Conservation (phyloP, 2,329 filamentous ascomycete genomes). For the Tolypocladium pustulatum region DNA sequence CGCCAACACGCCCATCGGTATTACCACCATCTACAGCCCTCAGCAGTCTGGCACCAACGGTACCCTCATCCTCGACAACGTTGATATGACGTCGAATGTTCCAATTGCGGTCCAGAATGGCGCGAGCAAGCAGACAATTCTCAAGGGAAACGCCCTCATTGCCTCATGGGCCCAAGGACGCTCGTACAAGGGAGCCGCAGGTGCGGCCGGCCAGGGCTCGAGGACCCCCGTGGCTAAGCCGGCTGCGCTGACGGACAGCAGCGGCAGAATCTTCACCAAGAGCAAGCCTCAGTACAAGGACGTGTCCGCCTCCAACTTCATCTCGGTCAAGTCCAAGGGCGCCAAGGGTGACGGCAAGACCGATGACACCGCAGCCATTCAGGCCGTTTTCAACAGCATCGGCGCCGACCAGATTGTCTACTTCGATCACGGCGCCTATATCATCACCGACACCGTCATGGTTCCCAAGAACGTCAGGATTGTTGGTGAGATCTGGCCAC, state of each 20-base stretch:
- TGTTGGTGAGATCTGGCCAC: conserved; percentile 82
- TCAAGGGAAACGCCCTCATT: conserved; percentile 60
- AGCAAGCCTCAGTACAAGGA: conserved; percentile 82
- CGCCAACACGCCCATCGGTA: conserved; percentile 61
- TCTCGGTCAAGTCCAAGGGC: conserved; percentile 73
- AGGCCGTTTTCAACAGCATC: conserved; percentile 62
- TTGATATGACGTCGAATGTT: conserved; percentile 64
- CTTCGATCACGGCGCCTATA: conserved; percentile 66
- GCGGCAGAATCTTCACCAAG: conserved; percentile 67
- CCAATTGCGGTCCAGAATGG: conserved; percentile 52
- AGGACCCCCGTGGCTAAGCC: conserved; percentile 52
- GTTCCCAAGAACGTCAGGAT: conserved; percentile 76
- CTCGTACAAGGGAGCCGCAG: conserved; percentile 44
- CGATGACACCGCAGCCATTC: conserved; percentile 80
- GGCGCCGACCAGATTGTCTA: conserved; percentile 56
- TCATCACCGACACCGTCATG: conserved; percentile 58
- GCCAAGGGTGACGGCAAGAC: conserved; percentile 80
- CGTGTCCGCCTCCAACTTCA: conserved; percentile 56
- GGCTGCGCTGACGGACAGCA: conserved; percentile 47
- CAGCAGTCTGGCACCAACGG: background rate
- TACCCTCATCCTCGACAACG: conserved; percentile 62
- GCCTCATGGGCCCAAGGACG: conserved; percentile 71
- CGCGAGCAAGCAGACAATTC: background rate
- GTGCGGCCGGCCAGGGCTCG: conserved; percentile 48
- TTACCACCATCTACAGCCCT: conserved; percentile 4